Evolutionary conservation across 2,329 filamentous ascomycete species (phyloP), one percentile per base, ranked within the genome.

Genomic region (Venturia oleaginea): DNA sequence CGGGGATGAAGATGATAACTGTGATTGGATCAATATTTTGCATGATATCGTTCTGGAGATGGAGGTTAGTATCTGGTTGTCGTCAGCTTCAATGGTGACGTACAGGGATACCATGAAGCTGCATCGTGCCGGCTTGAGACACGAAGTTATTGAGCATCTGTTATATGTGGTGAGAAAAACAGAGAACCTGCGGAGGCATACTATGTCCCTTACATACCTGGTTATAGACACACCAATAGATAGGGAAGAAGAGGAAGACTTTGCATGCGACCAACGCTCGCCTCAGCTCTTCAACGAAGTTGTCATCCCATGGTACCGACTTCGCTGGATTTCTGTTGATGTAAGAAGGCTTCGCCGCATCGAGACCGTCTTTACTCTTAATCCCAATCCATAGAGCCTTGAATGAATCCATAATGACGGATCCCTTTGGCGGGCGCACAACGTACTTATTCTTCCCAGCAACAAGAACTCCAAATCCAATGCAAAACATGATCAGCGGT

Each of bases 201-300:
- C 5, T 5, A 48, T 2, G 42, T 30, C 8, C 2, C 57, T 17
- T 46, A 64, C 63, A 15, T 64, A 64, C 63, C 27, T 64, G 74
- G 11, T 70, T 72, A 64, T 70, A 80, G 7, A 76, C 72, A 3
- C 79, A 70, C 78, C 78, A 80, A 68, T 79, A 80, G 40, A 81
- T 71, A 0, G 78, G 79, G 63, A 76, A 80, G 70, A 78, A 80
- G 24, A 74, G 64, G 62, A 91, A 90, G 64, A 90, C 86, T 69
- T 87, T 85, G 79, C 88, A 91, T 19, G 87, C 88, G 71, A 79
- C 71, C 11, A 86, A 72, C 1, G 83, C 83, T 48, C 86, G 85
- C 77, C 87, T 88, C 61, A 91, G 77, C 71, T 91, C 88, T 2
- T 89, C 86, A 61, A 91, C 78, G 68, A 91, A 91, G 68, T 82